Evolutionary conservation across 1,139 yeast genomes (phyloP).

Genomic region (Hansenula lynferdii): DNA sequence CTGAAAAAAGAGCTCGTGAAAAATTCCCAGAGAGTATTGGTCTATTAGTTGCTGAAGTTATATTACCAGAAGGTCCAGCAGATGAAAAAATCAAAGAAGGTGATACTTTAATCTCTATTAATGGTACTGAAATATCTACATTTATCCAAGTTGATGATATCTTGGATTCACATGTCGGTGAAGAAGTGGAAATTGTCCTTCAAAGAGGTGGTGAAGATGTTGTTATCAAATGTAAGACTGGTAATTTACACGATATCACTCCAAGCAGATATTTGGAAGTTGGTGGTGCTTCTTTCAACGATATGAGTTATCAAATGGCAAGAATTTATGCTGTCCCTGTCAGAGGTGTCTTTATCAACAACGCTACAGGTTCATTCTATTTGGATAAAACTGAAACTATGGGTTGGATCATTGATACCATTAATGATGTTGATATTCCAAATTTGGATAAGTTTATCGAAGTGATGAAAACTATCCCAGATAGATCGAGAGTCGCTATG

Average conservation of each 20-base stretch:
- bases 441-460: constrained; percentile 71
- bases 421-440: constrained; percentile 72
- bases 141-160: constrained; percentile 84
- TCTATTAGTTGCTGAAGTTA: constrained; percentile 75
- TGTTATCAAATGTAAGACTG: constrained; percentile 50
- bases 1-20: constrained; percentile 65
- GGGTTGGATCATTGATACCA: constrained; percentile 74
- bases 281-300: constrained; percentile 84
- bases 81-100: constrained; percentile 75
- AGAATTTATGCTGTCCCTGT: constrained; percentile 81
- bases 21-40: constrained; percentile 76
- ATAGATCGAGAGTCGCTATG: constrained; percentile 65
- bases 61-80: constrained; percentile 87
- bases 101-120: constrained; percentile 73
- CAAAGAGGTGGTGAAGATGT: constrained; percentile 74
- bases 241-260: constrained; percentile 76
- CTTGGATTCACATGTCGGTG: constrained; percentile 66
- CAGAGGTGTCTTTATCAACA: constrained; percentile 74
- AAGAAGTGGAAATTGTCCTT: constrained; percentile 50
- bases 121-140: constrained; percentile 59
- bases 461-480: constrained; percentile 76
- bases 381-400: constrained; percentile 53
- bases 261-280: constrained; percentile 79
- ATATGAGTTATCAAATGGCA: constrained; percentile 84
- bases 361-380: constrained; percentile 76